phyloP scores from a whole-genome alignment of 108 stramenopile genomes.

The Schizochytrium sp. region DNA sequence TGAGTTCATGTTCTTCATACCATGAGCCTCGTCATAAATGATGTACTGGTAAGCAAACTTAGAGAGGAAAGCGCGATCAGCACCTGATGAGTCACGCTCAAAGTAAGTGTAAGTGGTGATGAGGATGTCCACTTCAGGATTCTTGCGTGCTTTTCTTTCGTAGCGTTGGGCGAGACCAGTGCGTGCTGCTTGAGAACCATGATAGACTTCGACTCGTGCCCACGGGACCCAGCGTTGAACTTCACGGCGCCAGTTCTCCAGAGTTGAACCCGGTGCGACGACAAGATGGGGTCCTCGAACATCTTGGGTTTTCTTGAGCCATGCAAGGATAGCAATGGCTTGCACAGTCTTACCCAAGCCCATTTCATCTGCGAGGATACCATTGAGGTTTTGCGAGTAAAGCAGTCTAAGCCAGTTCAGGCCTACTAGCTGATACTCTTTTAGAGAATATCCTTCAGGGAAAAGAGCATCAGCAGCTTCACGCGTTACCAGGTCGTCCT shows the following conservation, averaged over 20 bases:
- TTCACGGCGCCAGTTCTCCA: conserved; percentile 98
- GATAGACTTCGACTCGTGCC: conserved; percentile 75
- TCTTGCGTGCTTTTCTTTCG: conserved; percentile 14
- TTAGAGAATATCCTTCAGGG: background rate
- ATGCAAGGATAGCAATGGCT: conserved; percentile 72
- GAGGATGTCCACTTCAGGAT: conserved; percentile 78
- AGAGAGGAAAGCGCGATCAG: conserved; percentile 75
- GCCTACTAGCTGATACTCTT: conserved; percentile 61
- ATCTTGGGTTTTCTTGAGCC: conserved; percentile 87
- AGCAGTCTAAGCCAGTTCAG: conserved; percentile 11
- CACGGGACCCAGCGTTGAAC: conserved; percentile 89
- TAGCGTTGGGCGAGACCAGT: conserved; percentile 72
- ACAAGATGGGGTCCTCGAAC: conserved; percentile 91
- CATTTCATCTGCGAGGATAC: conserved; percentile 71
- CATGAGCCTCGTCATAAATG: conserved; percentile 80
- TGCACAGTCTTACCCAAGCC: conserved; percentile 71
- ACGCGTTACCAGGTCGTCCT: background rate
- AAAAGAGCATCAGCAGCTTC: conserved; percentile 23
- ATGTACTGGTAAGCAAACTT: conserved; percentile 85
- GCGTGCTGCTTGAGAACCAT: conserved; percentile 80
- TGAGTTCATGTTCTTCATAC: conserved; percentile 82
- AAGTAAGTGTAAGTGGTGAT: conserved; percentile 87
- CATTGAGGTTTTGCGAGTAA: conserved; percentile 33
- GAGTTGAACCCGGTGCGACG: conserved; percentile 93
- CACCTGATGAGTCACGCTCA: conserved; percentile 73